Evolutionary conservation across 345 rosid genomes (phyloP).

Genomic region (Ailanthus altissimus): DNA sequence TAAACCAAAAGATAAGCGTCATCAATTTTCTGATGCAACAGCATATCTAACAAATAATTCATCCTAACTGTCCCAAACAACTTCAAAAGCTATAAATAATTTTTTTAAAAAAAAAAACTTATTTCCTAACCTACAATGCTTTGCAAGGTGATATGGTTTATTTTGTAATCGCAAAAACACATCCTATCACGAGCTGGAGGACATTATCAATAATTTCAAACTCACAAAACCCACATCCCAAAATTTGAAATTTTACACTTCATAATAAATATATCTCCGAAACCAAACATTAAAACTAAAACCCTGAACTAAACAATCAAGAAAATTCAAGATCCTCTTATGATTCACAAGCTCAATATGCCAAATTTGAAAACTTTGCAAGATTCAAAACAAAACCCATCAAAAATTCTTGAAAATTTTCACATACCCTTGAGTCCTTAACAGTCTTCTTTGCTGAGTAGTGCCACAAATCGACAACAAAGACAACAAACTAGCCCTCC

Average conservation of each 20-base stretch:
- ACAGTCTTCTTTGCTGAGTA: constrained; percentile 69
- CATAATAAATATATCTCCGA: background rate
- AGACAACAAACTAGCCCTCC: constrained; percentile 82
- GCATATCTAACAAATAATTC: background rate
- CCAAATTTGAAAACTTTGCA: background rate
- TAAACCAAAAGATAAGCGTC: background rate
- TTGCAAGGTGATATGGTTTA: background rate
- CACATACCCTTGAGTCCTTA: constrained; percentile 74
- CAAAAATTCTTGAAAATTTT: constrained; percentile 5
- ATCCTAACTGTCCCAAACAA: background rate
- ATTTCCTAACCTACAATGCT: background rate
- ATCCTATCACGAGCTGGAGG: background rate
- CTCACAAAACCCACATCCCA: constrained; percentile 3
- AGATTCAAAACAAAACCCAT: constrained; percentile 5
- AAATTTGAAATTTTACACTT: background rate
- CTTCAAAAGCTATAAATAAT: background rate
- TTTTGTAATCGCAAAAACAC: background rate
- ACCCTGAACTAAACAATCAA: background rate
- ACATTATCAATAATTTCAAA: background rate
- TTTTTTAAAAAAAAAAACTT: background rate
- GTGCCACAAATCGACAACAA: constrained; percentile 75
- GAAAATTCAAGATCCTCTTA: background rate
- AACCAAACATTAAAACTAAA: constrained; percentile 11
- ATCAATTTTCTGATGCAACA: background rate
- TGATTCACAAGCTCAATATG: background rate